Evolutionary conservation across 208 protist genomes (phyloP).

Genomic region (Trypanosoma theileri): DNA sequence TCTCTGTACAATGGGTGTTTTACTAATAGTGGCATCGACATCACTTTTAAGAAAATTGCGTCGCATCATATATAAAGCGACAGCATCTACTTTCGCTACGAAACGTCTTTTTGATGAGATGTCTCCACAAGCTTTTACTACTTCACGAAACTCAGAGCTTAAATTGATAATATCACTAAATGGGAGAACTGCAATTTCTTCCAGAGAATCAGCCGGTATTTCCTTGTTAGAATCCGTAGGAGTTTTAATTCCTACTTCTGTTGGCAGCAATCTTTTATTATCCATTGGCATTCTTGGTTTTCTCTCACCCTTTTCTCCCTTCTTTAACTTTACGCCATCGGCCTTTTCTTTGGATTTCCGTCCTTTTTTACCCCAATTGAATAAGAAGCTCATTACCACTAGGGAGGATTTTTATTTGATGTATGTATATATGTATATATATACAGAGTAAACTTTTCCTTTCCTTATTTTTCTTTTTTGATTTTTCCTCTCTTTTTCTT

Average conservation of each 20-base stretch:
- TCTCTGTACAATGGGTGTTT: conserved; percentile 39
- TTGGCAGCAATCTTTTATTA: background rate
- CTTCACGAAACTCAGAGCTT: conserved; percentile 6
- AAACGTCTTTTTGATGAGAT: conserved; percentile 12
- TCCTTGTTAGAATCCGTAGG: background rate
- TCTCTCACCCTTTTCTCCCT: conserved; percentile 27
- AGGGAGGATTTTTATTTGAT: background rate
- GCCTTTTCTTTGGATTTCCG: background rate
- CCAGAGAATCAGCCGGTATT: background rate
- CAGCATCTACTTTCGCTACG: conserved; percentile 13
- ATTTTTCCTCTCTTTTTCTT: conserved; percentile 21
- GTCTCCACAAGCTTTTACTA: conserved; percentile 11
- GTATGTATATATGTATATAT: background rate
- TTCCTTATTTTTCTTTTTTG: conserved; percentile 1
- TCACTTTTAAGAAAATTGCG: conserved; percentile 4
- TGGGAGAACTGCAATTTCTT: conserved; percentile 1
- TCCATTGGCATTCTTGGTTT: background rate
- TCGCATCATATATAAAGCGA: conserved; percentile 19
- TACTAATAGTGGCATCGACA: background rate
- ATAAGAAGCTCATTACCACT: background rate
- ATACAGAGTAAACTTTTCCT: background rate
- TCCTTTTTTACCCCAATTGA: conserved; percentile 26
- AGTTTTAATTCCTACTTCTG: background rate
- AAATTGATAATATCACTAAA: conserved; percentile 25
- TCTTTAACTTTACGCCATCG: background rate